phyloP scores from a whole-genome alignment of 768 basidiomycete species.

The Lactarius tabidus region DNA sequence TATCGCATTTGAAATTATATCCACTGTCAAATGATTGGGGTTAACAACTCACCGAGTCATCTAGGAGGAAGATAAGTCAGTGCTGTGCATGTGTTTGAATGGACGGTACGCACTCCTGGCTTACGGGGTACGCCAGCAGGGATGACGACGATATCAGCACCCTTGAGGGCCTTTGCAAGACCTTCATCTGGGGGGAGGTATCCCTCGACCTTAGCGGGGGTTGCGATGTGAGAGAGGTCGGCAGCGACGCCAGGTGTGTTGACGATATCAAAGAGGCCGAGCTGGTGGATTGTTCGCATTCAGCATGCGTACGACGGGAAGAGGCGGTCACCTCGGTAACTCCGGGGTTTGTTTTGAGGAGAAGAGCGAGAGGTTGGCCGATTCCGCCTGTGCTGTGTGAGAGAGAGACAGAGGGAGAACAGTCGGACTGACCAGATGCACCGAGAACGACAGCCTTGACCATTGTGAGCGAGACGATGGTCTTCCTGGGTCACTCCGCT shows the following conservation, averaged over 20 bases:
- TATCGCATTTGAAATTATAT: constrained; percentile 12
- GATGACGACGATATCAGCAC: constrained; percentile 89
- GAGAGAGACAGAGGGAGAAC: constrained; percentile 1
- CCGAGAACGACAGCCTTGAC: constrained; percentile 93
- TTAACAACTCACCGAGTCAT: constrained; percentile 46
- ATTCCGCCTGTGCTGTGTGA: constrained; percentile 66
- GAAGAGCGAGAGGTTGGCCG: constrained; percentile 90
- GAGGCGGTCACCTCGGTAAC: constrained; percentile 60
- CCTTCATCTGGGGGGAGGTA: constrained; percentile 76
- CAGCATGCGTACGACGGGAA: not conserved
- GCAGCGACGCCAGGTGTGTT: constrained; percentile 96
- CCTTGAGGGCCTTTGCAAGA: constrained; percentile 74
- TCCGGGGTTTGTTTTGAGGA: constrained; percentile 81
- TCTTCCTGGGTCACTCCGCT: no score
- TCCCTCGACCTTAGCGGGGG: constrained; percentile 81
- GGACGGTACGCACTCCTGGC: constrained; percentile 63
- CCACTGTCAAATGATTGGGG: not conserved
- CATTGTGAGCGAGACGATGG: no score
- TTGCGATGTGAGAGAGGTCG: constrained; percentile 91
- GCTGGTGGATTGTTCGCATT: constrained; percentile 39
- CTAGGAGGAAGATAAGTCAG: constrained; percentile 29
- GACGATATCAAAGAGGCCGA: constrained; percentile 93
- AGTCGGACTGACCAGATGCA: constrained; percentile 65
- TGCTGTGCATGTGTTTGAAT: not conserved
- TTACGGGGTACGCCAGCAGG: constrained; percentile 97